These are phyloP conservation scores for Elongisporangium senticosum DNA, from an alignment of 352 stramenopile species.

Conservation along the genomic window DNA sequence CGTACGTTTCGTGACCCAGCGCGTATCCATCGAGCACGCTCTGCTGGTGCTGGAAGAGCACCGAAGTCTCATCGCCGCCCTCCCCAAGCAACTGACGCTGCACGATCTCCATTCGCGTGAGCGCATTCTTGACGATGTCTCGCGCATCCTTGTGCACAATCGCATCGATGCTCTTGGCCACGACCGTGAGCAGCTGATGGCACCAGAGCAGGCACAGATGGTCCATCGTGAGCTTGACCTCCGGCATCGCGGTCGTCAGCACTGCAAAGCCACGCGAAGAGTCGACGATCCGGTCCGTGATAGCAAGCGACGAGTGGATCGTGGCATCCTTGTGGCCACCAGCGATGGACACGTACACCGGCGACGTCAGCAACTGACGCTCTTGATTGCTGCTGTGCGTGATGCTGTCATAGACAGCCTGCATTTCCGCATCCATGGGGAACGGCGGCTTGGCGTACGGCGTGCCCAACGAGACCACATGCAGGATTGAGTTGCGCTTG, in stretches of 20 bases:
- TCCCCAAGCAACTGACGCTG: conserved; percentile 34
- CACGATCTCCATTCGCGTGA: conserved; percentile 33
- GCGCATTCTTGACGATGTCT: conserved; percentile 34
- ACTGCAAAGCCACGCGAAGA: conserved; percentile 28
- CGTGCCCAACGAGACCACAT: conserved; percentile 66
- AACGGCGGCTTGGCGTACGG: conserved; percentile 53
- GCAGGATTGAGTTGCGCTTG: conserved; percentile 64
- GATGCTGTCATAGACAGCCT: conserved; percentile 51
- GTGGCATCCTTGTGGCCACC: conserved; percentile 79
- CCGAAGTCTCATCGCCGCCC: conserved; percentile 11
- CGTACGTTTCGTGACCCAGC: conserved; percentile 26
- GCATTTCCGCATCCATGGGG: conserved; percentile 63
- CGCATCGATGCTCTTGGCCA: conserved; percentile 60
- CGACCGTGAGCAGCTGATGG: conserved; percentile 62
- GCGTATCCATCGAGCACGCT: conserved; percentile 52
- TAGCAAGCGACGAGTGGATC: conserved; percentile 48
- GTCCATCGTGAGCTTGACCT: conserved; percentile 62
- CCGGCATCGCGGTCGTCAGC: conserved; percentile 55
- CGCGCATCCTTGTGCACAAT: conserved; percentile 43
- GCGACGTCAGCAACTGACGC: conserved; percentile 10
- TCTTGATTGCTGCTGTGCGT: conserved; percentile 8
- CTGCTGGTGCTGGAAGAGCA: conserved; percentile 33
- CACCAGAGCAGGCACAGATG: conserved; percentile 85
- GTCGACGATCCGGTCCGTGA: conserved; percentile 25
- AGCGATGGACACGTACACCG: conserved; percentile 66